These are phyloP conservation scores for Globisporangium spiculum DNA, from an alignment of 352 stramenopile genomes.

Conservation along the genomic window DNA sequence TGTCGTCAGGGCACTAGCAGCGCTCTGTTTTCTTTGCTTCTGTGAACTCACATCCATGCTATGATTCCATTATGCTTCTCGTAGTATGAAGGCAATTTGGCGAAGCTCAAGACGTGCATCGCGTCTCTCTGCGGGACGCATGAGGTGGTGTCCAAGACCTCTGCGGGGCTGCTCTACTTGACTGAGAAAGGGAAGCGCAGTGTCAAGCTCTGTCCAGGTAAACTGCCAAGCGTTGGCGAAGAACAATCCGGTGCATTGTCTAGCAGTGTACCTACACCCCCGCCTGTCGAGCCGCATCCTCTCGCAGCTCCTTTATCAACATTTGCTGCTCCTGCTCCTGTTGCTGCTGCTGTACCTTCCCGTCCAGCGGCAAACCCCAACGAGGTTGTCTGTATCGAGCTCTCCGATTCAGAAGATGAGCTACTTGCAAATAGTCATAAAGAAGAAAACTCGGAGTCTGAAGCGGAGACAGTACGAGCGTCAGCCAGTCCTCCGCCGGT, in stretches of 20 bases:
- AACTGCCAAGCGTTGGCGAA: constrained; percentile 5
- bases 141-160: constrained; percentile 46
- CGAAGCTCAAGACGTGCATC: constrained; percentile 57
- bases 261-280: background rate
- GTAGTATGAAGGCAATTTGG: constrained; percentile 54
- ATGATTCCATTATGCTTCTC: background rate
- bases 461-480: constrained; percentile 19
- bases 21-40: background rate
- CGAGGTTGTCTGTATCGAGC: constrained; percentile 30
- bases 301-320: background rate
- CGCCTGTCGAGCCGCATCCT: background rate
- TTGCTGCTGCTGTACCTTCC: background rate
- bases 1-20: background rate
- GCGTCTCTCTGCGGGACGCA: constrained; percentile 55
- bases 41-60: background rate
- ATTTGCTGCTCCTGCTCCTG: background rate
- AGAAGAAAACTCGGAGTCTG: constrained; percentile 10
- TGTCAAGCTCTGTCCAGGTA: constrained; percentile 42
- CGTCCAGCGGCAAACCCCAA: constrained; percentile 1
- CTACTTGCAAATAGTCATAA: background rate
- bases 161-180: constrained; percentile 45
- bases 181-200: constrained; percentile 53
- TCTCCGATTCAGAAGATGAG: constrained; percentile 39
- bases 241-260: background rate
- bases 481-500: background rate